Evolutionary conservation across 2,329 filamentous ascomycete genomes (phyloP).

Genomic region (Phoma sp.): DNA sequence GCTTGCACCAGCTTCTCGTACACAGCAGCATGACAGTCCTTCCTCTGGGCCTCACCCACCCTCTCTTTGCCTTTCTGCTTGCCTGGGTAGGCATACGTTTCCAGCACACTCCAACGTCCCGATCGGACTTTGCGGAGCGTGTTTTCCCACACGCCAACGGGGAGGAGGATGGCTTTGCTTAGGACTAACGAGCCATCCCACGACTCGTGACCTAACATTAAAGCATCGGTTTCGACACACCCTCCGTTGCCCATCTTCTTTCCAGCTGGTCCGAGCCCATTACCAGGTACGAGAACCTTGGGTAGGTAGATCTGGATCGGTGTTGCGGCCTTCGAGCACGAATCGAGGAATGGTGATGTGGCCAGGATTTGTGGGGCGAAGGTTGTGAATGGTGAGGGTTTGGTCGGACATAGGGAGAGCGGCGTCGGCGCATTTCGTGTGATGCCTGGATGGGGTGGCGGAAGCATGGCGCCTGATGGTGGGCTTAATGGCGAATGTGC

Average conservation of each 20-base stretch:
- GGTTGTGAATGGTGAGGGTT: conserved; percentile 16
- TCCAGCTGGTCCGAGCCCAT: background rate
- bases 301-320: conserved; percentile 43
- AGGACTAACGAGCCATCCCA: conserved; percentile 18
- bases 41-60: background rate
- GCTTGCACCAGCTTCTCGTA: conserved; percentile 33
- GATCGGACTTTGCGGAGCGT: conserved; percentile 18
- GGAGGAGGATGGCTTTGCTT: conserved; percentile 35
- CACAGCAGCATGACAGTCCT: conserved; percentile 22
- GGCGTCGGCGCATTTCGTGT: conserved; percentile 22
- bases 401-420: conserved; percentile 1
- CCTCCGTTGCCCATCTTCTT: conserved; percentile 8
- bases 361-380: conserved; percentile 18
- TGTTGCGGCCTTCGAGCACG: conserved; percentile 10
- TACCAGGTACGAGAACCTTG: conserved; percentile 24
- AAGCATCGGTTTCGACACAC: conserved; percentile 33
- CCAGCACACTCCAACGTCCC: conserved; percentile 26
- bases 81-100: conserved; percentile 28
- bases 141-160: conserved; percentile 31
- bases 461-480: background rate
- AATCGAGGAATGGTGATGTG: conserved; percentile 21
- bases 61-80: background rate
- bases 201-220: conserved; percentile 36
- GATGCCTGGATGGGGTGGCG: conserved; percentile 17
- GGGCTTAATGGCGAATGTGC: background rate